These are phyloP conservation scores for Macrotyloma uniflorum DNA, from an alignment of 306 rosid species.

Conservation along the genomic window DNA sequence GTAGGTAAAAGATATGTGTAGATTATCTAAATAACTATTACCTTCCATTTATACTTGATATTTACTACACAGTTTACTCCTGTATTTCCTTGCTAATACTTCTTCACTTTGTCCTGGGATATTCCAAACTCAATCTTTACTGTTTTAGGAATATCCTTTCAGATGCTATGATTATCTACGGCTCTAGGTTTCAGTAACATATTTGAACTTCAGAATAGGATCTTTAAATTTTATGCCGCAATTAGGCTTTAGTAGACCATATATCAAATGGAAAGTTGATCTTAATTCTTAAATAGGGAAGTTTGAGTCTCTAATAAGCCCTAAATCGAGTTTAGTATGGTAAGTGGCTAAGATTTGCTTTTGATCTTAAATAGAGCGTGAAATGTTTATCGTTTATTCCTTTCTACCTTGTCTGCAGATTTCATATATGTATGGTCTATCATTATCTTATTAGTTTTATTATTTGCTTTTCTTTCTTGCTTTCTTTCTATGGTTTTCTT, in stretches of 20 bases:
- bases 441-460: not conserved
- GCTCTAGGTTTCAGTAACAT: conserved; percentile 3
- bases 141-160: conserved; percentile 3
- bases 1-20: not conserved
- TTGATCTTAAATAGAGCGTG: not conserved
- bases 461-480: not conserved
- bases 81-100: not conserved
- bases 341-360: conserved; percentile 9
- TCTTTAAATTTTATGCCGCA: not conserved
- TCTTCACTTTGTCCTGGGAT: not conserved
- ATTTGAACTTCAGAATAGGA: conserved; percentile 16
- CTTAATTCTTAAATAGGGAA: conserved; percentile 15
- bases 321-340: not conserved
- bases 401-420: not conserved
- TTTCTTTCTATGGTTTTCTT: not conserved
- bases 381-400: not conserved
- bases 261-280: conserved; percentile 23
- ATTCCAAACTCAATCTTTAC: not conserved
- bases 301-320: not conserved
- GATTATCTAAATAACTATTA: not conserved
- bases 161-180: not conserved
- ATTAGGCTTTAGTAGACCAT: conserved; percentile 7
- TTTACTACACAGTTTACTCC: not conserved
- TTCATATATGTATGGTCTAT: conserved; percentile 8
- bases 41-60: not conserved